These are phyloP conservation scores for Pyricularia grisea DNA, from an alignment of 2,329 filamentous ascomycete genomes.

Conservation along the genomic window DNA sequence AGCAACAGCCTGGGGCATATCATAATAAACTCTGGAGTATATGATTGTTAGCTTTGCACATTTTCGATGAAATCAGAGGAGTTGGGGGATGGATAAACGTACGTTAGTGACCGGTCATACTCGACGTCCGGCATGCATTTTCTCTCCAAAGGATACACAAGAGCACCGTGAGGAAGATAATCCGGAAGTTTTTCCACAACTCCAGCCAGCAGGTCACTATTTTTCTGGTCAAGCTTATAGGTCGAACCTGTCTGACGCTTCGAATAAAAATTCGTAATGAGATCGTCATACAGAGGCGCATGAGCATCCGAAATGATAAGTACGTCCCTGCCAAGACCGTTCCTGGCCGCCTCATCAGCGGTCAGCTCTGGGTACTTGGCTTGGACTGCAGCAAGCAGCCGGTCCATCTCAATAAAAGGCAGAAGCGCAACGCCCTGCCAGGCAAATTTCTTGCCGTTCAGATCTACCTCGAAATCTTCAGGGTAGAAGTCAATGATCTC, in stretches of 20 bases:
- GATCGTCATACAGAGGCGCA: slow-evolving; percentile 69
- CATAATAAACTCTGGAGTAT: slow-evolving; percentile 64
- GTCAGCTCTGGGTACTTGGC: slow-evolving; percentile 74
- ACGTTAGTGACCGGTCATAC: slow-evolving; percentile 80
- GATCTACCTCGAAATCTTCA: slow-evolving; percentile 81
- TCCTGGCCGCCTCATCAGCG: slow-evolving; percentile 67
- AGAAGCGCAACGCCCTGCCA: slow-evolving; percentile 94
- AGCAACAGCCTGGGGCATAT: slow-evolving; percentile 61
- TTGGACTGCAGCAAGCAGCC: slow-evolving; percentile 72
- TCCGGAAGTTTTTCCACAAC: slow-evolving; percentile 71
- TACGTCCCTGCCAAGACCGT: slow-evolving; percentile 70
- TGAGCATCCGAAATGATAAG: slow-evolving; percentile 79
- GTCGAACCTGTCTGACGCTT: slow-evolving; percentile 65
- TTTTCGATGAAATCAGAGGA: neutral
- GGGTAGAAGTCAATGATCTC: slow-evolving; percentile 98
- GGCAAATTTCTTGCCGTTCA: slow-evolving; percentile 97
- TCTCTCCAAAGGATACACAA: slow-evolving; percentile 68
- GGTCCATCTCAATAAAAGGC: slow-evolving; percentile 91
- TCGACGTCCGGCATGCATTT: slow-evolving; percentile 68
- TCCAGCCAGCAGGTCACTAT: slow-evolving; percentile 71
- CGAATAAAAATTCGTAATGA: slow-evolving; percentile 80
- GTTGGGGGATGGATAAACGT: slow-evolving; percentile 24
- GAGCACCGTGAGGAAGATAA: slow-evolving; percentile 74
- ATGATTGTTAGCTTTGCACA: slow-evolving; percentile 5
- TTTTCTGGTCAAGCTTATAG: slow-evolving; percentile 63